These are phyloP conservation scores for Dorcoceras hygrometricum DNA, from an alignment of 257 asterid species.

Conservation along the genomic window DNA sequence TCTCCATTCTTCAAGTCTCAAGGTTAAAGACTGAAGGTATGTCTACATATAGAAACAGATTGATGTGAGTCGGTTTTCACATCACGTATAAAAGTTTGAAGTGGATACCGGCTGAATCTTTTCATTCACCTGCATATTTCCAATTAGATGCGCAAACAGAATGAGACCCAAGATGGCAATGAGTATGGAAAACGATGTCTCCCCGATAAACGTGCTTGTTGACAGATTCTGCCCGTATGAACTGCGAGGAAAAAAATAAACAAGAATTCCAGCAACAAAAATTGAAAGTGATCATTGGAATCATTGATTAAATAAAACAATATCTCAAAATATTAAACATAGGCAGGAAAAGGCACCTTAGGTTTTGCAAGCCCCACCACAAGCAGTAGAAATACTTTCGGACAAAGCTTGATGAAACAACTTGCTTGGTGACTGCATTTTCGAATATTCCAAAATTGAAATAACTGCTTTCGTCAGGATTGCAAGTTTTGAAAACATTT, in stretches of 20 bases:
- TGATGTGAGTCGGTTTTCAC: constrained; percentile 14
- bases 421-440: constrained; percentile 70
- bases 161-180: constrained; percentile 88
- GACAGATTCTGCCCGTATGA: constrained; percentile 90
- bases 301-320: background rate
- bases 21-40: constrained; percentile 78
- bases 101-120: constrained; percentile 13
- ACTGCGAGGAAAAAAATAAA: constrained; percentile 41
- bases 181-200: constrained; percentile 78
- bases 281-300: background rate
- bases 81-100: background rate
- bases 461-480: constrained; percentile 45
- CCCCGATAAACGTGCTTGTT: constrained; percentile 82
- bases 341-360: constrained; percentile 50
- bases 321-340: background rate
- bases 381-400: constrained; percentile 84
- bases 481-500: constrained; percentile 62
- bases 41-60: constrained; percentile 48
- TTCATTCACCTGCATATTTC: constrained; percentile 86
- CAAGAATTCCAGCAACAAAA: constrained; percentile 8
- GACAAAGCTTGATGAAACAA: constrained; percentile 70
- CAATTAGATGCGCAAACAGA: constrained; percentile 85
- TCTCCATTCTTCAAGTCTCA: constrained; percentile 92
- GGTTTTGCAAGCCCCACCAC: constrained; percentile 98
- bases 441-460: constrained; percentile 84